Evolutionary conservation across 2,329 filamentous ascomycete species (phyloP).

Genomic region (Peltaster fructicola): DNA sequence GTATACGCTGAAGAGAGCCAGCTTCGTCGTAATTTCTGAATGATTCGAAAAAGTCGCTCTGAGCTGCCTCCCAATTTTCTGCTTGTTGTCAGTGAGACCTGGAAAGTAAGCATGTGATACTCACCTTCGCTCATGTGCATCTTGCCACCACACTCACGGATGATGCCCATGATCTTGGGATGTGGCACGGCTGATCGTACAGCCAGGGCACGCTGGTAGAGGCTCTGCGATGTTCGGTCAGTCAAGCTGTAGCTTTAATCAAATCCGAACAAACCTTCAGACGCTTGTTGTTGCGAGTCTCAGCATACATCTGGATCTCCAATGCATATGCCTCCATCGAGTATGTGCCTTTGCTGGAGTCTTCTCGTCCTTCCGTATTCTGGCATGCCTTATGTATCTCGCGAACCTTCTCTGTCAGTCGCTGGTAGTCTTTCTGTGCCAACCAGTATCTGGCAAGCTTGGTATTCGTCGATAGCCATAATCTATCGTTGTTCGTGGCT

Average conservation of each 20-base stretch:
- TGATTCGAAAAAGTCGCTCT: conserved; percentile 95
- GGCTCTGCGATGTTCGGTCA: conserved; percentile 27
- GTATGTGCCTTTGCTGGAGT: conserved; percentile 92
- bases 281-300: conserved; percentile 93
- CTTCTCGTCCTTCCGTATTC: conserved; percentile 67
- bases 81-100: conserved; percentile 3
- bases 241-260: no score
- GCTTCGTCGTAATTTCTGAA: conserved; percentile 99
- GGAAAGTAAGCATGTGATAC: no score
- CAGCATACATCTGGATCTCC: conserved; percentile 97
- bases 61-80: conserved; percentile 96
- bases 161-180: conserved; percentile 98
- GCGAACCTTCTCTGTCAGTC: conserved; percentile 64
- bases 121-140: conserved; percentile 94
- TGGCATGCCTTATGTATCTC: conserved; percentile 85
- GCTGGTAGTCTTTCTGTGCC: conserved; percentile 72
- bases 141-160: conserved; percentile 94
- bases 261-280: conserved; percentile 48
- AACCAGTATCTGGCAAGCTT: conserved; percentile 85
- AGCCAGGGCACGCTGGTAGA: conserved; percentile 80
- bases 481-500: conserved; percentile 87
- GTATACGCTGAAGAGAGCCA: conserved; percentile 85
- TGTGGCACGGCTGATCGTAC: conserved; percentile 96
- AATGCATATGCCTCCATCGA: conserved; percentile 88
- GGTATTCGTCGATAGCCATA: conserved; percentile 97